Conservation (phyloP, 2,329 filamentous ascomycete genomes). For the Coniella vitis region DNA sequence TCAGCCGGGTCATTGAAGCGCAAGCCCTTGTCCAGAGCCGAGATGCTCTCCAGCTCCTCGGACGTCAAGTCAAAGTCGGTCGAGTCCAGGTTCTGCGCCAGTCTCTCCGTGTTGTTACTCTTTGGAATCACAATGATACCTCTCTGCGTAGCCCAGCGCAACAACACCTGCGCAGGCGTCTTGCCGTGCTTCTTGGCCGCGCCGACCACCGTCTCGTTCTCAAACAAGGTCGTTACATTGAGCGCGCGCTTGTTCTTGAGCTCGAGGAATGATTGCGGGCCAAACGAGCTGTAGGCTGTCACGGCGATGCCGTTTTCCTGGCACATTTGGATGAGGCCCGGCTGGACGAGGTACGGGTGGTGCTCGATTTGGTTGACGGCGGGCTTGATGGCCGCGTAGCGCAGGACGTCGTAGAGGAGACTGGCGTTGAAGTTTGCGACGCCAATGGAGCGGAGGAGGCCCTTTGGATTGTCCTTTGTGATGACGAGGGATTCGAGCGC, state of each 20-base stretch:
- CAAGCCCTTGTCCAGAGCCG: constrained; percentile 43
- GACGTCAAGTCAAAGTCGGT: constrained; percentile 46
- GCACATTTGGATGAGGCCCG: constrained; percentile 47
- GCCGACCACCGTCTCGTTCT: constrained; percentile 34
- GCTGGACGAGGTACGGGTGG: constrained; percentile 61
- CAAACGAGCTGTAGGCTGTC: constrained; percentile 62
- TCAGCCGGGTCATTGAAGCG: constrained; percentile 53
- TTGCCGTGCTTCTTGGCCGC: constrained; percentile 48
- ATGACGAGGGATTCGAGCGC: constrained; percentile 52
- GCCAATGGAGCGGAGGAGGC: constrained; percentile 51
- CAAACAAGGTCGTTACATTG: constrained; percentile 24
- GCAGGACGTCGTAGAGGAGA: constrained; percentile 52
- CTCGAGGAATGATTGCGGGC: constrained; percentile 41
- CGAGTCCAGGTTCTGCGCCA: constrained; percentile 51
- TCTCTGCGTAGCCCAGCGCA: constrained; percentile 62
- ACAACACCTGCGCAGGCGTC: constrained; percentile 58
- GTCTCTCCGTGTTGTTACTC: constrained; percentile 43
- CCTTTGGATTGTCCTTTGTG: constrained; percentile 25
- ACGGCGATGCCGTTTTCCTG: constrained; percentile 50
- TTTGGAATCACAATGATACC: constrained; percentile 60
- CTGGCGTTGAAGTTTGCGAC: constrained; percentile 55
- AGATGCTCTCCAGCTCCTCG: constrained; percentile 51
- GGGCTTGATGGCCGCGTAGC: constrained; percentile 49
- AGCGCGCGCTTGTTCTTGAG: constrained; percentile 24
- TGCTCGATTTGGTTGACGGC: constrained; percentile 53